Base-by-base conservation (phyloP, 2,329 filamentous ascomycete species). In the Ceratocystis diversiconidia region DNA sequence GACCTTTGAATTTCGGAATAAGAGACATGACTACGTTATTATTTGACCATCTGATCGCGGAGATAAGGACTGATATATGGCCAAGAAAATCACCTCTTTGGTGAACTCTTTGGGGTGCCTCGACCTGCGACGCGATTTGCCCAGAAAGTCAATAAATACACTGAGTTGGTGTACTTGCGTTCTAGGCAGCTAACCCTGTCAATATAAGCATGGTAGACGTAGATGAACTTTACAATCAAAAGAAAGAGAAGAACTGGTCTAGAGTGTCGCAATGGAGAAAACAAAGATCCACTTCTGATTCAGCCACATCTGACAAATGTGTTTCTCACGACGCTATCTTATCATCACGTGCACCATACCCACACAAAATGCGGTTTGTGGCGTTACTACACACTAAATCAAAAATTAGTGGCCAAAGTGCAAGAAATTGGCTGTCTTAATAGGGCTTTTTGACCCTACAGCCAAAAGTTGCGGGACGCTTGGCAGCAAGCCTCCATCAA, bases 391-490 rank as follows among this genome's bases (percentile, higher is more conserved):
- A 25, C 66, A 67, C 66, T 50, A 67, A 59, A 48, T 63, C 12
- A n/a, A 55, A 44, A 63, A 60, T 65, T 61, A 59, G 36, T 30
- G 28, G 63, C 32, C 25, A 59, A 61, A 48, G 25, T 7, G 22
- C 43, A 25, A 30, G 41, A 62, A 65, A 61, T 32, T 65, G 41
- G 43, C 32, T n/a, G n/a, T 52, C 46, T 60, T 44, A 19, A 55
- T 68, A 68, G 66, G 66, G 66, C 64, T 65, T 65, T 67, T 68
- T 52, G 66, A 65, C 66, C 66, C 66, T 68, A 68, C 61, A 63
- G 25, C 61, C 57, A 59, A 67, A 65, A 67, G 52, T 50, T 65
- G 64, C 66, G 66, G 66, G 66, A 61, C 55, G 63, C 63, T 30
- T 59, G 44, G 48, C 57, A 61, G 66, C 50, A 62, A 60, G 59